These are phyloP conservation scores for Boletus huronensis DNA, from an alignment of 768 basidiomycete genomes.

Conservation along the genomic window DNA sequence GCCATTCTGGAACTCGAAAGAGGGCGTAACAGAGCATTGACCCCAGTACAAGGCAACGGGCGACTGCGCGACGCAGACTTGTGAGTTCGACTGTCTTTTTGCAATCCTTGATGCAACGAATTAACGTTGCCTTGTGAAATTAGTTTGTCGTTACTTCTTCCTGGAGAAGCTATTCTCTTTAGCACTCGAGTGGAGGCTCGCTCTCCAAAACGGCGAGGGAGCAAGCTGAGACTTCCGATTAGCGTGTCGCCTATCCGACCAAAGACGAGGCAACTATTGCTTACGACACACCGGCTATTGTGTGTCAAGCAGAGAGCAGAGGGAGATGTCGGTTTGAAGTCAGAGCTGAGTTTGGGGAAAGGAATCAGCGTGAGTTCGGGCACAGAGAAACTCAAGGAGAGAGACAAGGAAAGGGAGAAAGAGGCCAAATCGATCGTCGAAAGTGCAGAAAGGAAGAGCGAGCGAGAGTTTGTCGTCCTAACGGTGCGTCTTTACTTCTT, in stretches of 20 bases:
- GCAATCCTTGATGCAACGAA: background rate
- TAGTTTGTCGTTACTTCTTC: constrained; percentile 39
- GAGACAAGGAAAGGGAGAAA: constrained; percentile 44
- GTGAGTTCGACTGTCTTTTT: constrained; percentile 31
- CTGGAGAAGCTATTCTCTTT: constrained; percentile 48
- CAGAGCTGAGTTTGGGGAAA: constrained; percentile 44
- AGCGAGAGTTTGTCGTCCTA: constrained; percentile 57
- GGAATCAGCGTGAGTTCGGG: constrained; percentile 3
- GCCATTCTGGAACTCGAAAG: constrained; percentile 39
- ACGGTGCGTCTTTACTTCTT: constrained; percentile 42
- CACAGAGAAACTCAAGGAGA: constrained; percentile 22
- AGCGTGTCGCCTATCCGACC: constrained; percentile 45
- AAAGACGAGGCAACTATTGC: constrained; percentile 52
- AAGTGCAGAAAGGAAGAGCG: constrained; percentile 50
- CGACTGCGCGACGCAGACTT: constrained; percentile 37
- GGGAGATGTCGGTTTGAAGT: constrained; percentile 43
- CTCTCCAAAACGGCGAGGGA: constrained; percentile 53
- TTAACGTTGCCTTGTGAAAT: background rate
- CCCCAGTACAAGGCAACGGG: constrained; percentile 52
- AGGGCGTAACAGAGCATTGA: constrained; percentile 51
- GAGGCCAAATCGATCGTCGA: constrained; percentile 44
- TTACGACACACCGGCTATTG: constrained; percentile 55
- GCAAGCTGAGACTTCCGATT: constrained; percentile 49
- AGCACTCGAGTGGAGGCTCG: constrained; percentile 53
- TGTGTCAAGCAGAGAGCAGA: constrained; percentile 50